Base-by-base conservation (phyloP, 78 protist species). In the Dictyostelium firmibasis region DNA sequence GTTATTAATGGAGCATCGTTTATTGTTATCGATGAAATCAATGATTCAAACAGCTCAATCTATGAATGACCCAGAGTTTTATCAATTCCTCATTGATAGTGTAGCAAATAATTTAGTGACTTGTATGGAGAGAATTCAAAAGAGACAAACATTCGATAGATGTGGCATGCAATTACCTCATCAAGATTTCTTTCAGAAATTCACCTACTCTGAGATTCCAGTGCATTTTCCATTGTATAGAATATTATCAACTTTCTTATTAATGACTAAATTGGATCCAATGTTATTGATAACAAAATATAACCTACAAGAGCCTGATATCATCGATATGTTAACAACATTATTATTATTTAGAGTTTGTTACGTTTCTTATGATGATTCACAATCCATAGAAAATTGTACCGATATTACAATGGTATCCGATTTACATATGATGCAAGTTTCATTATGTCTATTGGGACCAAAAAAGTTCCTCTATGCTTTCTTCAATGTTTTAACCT, bases 201-300 rank as follows among this genome's bases (percentile, higher is more conserved):
- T 89, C 14, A 89, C 83, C 9, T 89, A 81, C 41, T 81, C 77
- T 70, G 94, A 89, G 50, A 89, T 89, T 33, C 94, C 94, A 69
- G 83, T 89, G 31, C 94, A 89, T 70, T 89, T 89, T 29, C 83
- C 94, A 44, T 69, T 89, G 60, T 89, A 89, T 69, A 72, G 94
- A 62, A 69, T 89, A 72, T 6, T 89, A 10, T 20, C 88, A 10
- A 62, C 67, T 5, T 23, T 50, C 0, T 33, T 89, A 14, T 25
- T 86, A 20, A 57, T 53, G 25, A 60, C 50, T 25, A 86, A 76
- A 41, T 23, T n/a, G 25, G 47, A 50, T 41, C 50, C 43, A 43
- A n/a, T 27, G 31, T 20, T 41, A 4, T 57, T 86, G 27, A 67
- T 33, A 0, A 43, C 23, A 0, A 72, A 69, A 14, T 62, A 44